A percentile compares a stretch with the other conserved stretches of the same genome.
phyloP scores from a whole-genome alignment of 306 rosid species.

The Parietaria judaica region DNA sequence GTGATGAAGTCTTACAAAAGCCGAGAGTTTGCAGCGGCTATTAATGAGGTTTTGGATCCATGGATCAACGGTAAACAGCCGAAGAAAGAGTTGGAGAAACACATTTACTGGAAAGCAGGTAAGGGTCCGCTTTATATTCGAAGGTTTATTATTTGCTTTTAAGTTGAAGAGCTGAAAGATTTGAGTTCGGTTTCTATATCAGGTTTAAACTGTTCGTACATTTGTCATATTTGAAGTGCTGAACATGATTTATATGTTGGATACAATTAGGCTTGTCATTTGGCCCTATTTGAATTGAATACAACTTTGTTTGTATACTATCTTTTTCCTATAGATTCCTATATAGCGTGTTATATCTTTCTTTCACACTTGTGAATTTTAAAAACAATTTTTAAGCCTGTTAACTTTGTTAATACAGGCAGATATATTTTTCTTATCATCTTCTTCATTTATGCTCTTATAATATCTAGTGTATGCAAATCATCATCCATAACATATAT shows the following conservation, averaged over 20 bases:
- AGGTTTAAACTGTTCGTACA: no score
- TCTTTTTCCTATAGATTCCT: no score
- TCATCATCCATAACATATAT: background rate
- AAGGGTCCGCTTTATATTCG: slow-evolving; percentile 12
- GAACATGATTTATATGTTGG: no score
- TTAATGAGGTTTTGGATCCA: slow-evolving; percentile 94
- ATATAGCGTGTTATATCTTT: no score
- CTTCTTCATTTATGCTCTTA: slow-evolving; percentile 8
- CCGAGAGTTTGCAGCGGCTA: slow-evolving; percentile 92
- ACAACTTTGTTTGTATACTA: no score
- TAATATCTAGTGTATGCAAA: background rate
- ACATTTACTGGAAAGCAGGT: slow-evolving; percentile 81
- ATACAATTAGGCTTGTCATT: no score
- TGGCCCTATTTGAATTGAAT: no score
- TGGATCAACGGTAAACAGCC: slow-evolving; percentile 96
- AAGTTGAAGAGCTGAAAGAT: background rate
- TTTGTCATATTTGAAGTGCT: no score
- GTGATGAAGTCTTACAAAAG: slow-evolving; percentile 90
- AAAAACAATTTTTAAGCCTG: no score
- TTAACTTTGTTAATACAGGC: background rate
- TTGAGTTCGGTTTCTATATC: background rate
- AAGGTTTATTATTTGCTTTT: background rate
- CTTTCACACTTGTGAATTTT: no score
- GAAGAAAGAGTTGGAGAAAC: slow-evolving; percentile 84
- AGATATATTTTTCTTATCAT: background rate